These are phyloP conservation scores for Boletus bicolor DNA, from an alignment of 768 basidiomycete species.

Conservation along the genomic window DNA sequence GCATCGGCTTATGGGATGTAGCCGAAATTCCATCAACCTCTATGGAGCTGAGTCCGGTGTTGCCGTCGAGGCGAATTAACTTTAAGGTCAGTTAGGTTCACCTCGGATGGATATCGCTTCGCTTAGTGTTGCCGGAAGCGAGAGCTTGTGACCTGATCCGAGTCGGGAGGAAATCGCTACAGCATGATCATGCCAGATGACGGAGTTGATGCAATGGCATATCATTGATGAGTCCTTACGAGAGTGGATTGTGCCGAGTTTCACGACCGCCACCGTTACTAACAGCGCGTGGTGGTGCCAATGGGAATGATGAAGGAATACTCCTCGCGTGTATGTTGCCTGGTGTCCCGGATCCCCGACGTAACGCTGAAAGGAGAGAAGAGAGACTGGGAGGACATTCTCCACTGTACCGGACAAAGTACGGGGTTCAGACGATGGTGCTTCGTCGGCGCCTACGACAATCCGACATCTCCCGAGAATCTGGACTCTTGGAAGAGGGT, in stretches of 20 bases:
- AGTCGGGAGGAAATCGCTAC: neutral
- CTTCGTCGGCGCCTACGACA: constrained; percentile 29
- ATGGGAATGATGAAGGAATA: neutral
- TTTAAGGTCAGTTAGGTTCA: too few relatives aligned
- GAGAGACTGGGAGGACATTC: constrained; percentile 32
- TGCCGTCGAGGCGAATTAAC: too few relatives aligned
- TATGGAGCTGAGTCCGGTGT: too few relatives aligned
- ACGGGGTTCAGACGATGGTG: constrained; percentile 22
- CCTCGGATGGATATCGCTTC: too few relatives aligned
- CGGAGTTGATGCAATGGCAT: neutral
- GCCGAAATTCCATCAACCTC: too few relatives aligned
- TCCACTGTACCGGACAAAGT: constrained; percentile 31
- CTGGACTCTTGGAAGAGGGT: constrained; percentile 20
- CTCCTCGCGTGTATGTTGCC: too few relatives aligned
- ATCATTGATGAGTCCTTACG: neutral
- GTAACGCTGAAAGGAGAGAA: constrained; percentile 10
- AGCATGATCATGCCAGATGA: constrained; percentile 27
- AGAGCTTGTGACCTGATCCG: constrained; percentile 15
- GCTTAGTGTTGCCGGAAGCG: neutral
- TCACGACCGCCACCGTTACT: neutral
- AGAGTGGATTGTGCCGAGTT: neutral
- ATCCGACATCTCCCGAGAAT: constrained; percentile 4
- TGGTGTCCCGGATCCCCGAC: too few relatives aligned
- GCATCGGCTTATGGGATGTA: too few relatives aligned
- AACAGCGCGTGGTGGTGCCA: neutral